Percentiles rank a stretch among this genome's conserved stretches.
These are phyloP conservation scores for Fusarium sp. DNA, from an alignment of 2,329 filamentous ascomycete genomes.

Conservation along the genomic window DNA sequence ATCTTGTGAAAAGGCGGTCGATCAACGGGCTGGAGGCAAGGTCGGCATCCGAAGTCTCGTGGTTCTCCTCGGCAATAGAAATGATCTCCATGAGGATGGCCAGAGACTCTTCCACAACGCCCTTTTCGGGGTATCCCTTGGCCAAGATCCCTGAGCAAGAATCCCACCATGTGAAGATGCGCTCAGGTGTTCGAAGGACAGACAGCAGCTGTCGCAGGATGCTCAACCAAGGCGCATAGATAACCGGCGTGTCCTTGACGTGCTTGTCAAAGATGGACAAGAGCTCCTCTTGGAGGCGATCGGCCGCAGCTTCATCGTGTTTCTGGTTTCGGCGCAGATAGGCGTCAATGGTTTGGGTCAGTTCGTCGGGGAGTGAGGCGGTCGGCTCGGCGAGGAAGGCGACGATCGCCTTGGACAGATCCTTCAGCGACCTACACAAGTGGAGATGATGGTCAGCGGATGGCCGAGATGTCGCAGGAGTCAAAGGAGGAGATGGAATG, in stretches of 20 bases:
- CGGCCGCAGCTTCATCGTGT: conserved; percentile 75
- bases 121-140: conserved; percentile 70
- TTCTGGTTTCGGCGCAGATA: conserved; percentile 77
- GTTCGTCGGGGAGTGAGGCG: conserved; percentile 75
- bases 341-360: conserved; percentile 70
- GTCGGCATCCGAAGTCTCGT: conserved; percentile 57
- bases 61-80: conserved; percentile 70
- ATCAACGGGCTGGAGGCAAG: conserved; percentile 63
- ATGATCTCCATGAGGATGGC: conserved; percentile 75
- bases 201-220: conserved; percentile 74
- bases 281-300: conserved; percentile 80
- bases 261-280: conserved; percentile 73
- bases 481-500: conserved; percentile 25
- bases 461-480: conserved; percentile 18
- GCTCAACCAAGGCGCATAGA: conserved; percentile 75
- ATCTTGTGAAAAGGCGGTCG: conserved; percentile 67
- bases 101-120: conserved; percentile 72
- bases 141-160: conserved; percentile 53
- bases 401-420: conserved; percentile 69
- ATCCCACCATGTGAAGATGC: conserved; percentile 80
- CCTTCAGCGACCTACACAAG: conserved; percentile 66
- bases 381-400: conserved; percentile 61
- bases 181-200: conserved; percentile 70
- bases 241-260: conserved; percentile 67
- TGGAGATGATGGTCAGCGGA: conserved; percentile 38